Conservation (phyloP, 2,329 filamentous ascomycete species). For the Monosporascus sp. region DNA sequence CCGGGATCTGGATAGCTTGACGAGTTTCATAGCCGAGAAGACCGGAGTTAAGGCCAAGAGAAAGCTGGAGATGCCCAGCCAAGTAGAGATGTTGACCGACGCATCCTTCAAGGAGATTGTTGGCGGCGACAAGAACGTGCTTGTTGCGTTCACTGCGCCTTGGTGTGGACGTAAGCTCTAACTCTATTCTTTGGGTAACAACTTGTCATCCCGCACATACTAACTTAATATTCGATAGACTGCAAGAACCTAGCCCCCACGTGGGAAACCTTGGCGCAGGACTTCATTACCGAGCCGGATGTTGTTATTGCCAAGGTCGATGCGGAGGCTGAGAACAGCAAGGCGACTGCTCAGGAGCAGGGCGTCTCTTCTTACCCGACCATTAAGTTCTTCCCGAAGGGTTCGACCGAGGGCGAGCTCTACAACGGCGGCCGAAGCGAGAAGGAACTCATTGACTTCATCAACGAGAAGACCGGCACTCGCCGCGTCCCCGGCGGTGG, state of each 20-base stretch:
- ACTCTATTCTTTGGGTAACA: not conserved
- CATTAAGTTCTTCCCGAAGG: constrained; percentile 94
- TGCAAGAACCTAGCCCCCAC: constrained; percentile 90
- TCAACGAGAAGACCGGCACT: constrained; percentile 87
- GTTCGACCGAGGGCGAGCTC: constrained; percentile 62
- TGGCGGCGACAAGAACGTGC: constrained; percentile 80
- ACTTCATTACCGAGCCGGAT: constrained; percentile 71
- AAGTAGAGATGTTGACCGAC: constrained; percentile 77
- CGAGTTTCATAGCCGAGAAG: constrained; percentile 79
- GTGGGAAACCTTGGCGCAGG: constrained; percentile 81
- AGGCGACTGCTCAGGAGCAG: constrained; percentile 68
- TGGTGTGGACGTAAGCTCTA: constrained; percentile 90
- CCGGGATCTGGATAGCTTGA: constrained; percentile 81
- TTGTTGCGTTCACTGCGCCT: constrained; percentile 95
- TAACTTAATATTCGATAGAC: constrained; percentile 51
- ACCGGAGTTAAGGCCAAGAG: constrained; percentile 76
- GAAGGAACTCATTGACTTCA: constrained; percentile 67
- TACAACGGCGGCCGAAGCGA: constrained; percentile 77
- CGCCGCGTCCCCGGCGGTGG: constrained; percentile 77
- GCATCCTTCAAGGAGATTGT: constrained; percentile 69
- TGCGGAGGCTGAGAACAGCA: constrained; percentile 79
- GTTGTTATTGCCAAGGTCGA: constrained; percentile 94
- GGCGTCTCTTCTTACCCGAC: constrained; percentile 87
- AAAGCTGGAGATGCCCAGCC: constrained; percentile 67
- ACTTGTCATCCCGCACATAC: constrained; percentile 2